Evolutionary conservation across 2,329 filamentous ascomycete genomes (phyloP).

Genomic region (Fusarium globosum): DNA sequence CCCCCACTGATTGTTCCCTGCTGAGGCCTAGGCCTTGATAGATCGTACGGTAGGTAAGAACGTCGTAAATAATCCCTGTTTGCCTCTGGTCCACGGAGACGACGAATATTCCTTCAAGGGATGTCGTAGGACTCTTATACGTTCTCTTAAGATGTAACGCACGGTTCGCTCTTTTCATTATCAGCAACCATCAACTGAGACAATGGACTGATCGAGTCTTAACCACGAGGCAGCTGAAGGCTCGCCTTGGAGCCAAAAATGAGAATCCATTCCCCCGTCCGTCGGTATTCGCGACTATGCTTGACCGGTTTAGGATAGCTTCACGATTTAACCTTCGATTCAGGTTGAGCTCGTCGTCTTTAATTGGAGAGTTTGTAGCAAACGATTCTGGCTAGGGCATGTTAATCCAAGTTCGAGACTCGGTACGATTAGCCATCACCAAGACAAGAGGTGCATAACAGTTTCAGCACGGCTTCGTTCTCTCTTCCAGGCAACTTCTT

Average conservation of each 20-base stretch:
- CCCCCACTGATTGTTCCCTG: not conserved
- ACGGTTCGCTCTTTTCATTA: not conserved
- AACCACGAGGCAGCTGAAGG: not conserved
- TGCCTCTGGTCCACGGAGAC: not conserved
- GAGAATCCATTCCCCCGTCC: not conserved
- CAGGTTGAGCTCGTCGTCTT: not conserved
- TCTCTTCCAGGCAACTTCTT: not conserved
- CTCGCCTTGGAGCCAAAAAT: not conserved
- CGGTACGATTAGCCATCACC: not conserved
- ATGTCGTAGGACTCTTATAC: not conserved
- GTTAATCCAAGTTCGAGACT: slow-evolving; percentile 11
- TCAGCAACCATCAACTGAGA: not conserved
- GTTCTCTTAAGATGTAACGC: not conserved
- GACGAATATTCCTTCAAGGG: not conserved
- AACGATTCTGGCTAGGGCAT: slow-evolving; percentile 9
- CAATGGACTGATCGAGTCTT: not conserved
- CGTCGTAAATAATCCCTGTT: not conserved
- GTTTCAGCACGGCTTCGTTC: not conserved
- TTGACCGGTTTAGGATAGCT: slow-evolving; percentile 15
- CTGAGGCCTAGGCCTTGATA: not conserved
- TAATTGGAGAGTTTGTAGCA: slow-evolving; percentile 21
- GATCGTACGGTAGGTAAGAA: not conserved
- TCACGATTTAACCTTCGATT: slow-evolving; percentile 19
- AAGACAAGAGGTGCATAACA: slow-evolving; percentile 4
- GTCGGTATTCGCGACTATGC: slow-evolving; percentile 21